Evolutionary conservation across 441 rosid genomes (phyloP), one percentile per base, ranked within the genome.

Genomic region (Daphne laureola): DNA sequence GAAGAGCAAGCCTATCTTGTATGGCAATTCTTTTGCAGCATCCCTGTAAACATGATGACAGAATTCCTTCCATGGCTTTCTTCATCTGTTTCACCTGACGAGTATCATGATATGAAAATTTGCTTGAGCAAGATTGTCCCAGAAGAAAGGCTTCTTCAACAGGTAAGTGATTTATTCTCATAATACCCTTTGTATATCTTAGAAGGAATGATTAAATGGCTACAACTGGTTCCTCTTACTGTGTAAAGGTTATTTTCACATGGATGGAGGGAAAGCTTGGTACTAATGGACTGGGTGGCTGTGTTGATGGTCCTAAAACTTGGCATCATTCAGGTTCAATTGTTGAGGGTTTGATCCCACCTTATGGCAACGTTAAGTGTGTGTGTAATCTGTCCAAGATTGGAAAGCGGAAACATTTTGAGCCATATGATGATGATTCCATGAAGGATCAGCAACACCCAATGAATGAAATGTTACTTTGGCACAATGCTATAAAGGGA

Each of bases 401-500:
- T 18, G 68, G 76, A 42, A 84, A 84, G 69, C 73, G 93, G 73
- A 84, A 82, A 64, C 64, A 68, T 73, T 50, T 71, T 49, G 88
- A 78, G 65, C 66, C 62, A 38, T 46, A 46, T 27, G 55, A 41
- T 52, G 77, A 66, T 57, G 59, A 65, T 45, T 41, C 57, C 12
- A 67, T 60, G 71, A 55, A 66, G 44, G 67, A 65, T 59, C 70
- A 59, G 42, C 26, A 49, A 47, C 77, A 70, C 70, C 93, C 93
- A 49, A 65, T 82, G 44, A 77, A 82, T 70, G 89, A 82, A 75
- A 82, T 79, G 67, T 66, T 79, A 72, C 72, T 80, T 49, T 85
- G 93, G 93, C 89, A 85, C 67, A 78, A 74, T 62, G 82, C 86
- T 45, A 82, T 85, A 48, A 76, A 68, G 66, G 77, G 68, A 61